Evolutionary conservation across 75 land plant genomes (phyloP), one percentile per base, ranked within the genome.

Genomic region (Pinus taeda): DNA sequence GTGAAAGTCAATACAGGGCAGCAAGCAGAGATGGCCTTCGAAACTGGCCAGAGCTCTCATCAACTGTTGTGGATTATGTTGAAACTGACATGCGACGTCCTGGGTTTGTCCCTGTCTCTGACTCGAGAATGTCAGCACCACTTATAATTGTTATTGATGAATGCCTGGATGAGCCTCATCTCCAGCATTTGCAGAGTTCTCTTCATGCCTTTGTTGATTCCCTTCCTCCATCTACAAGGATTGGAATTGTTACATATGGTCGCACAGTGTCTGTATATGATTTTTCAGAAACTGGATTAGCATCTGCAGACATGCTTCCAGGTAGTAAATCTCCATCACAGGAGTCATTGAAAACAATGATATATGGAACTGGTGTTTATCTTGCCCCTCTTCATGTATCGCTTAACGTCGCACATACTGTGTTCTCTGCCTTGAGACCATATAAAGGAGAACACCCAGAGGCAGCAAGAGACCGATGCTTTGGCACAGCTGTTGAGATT

Each of bases 141-240:
- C 73, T 93, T 57, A 77, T 97, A 77, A 84, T 97, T 62, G 84
- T 95, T 36, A 91, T 97, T 70, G 99, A 97, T 76, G 99, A 91
- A 45, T 88, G 93, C 78, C 83, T 97, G 49, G 99, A 93, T 85
- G 98, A 95, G 75, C 78, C 87, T 61, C 94, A 95, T 78, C 87
- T 97, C 18, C 94, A 90, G 82, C 96, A 95, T 80, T 62, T 97
- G 77, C 99, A 97, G 74, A 85, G 94, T 58, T 97, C 99, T 60
- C 82, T 97, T 78, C 99, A 97, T 80, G 94, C 94, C 58, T 93
- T 97, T 84, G 88, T 93, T n/a, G 96, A 97, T 74, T 95, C 96
- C 39, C 83, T 97, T 57, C 83, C 89, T 70, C 87, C 88, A 53
- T 82, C 88, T 30, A 86, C 94, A 37, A 85, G 98, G 76, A 74